Percentiles rank a stretch among this genome's conserved stretches.
These are phyloP conservation scores for Xylariaceae sp. DNA, from an alignment of 2,329 filamentous ascomycete genomes.

Conservation along the genomic window DNA sequence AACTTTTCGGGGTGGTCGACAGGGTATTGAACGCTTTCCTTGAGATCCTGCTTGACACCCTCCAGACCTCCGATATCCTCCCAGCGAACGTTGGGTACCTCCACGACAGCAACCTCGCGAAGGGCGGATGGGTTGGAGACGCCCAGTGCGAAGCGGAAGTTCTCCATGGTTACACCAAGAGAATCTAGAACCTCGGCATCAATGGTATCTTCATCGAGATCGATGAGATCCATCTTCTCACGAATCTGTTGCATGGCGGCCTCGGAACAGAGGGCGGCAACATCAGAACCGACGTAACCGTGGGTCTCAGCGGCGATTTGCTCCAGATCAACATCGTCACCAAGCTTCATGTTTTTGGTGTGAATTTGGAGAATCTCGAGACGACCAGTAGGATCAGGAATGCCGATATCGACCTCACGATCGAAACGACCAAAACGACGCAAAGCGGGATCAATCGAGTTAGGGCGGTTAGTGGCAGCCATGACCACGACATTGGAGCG, in stretches of 20 bases:
- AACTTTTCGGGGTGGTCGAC: constrained; percentile 99
- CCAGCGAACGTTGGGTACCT: constrained; percentile 99
- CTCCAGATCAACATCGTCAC: constrained; percentile 93
- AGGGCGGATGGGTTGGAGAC: constrained; percentile 98
- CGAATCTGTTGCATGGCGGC: constrained; percentile 99
- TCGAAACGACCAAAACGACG: constrained; percentile 98
- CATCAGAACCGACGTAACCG: constrained; percentile 97
- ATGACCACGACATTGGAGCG: constrained; percentile 98
- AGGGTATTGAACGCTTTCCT: constrained; percentile 97
- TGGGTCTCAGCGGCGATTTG: constrained; percentile 96
- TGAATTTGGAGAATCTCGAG: constrained; percentile 99
- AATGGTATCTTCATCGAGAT: constrained; percentile 97
- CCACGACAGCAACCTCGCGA: constrained; percentile 96
- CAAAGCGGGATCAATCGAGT: constrained; percentile 96
- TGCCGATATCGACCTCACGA: constrained; percentile 97
- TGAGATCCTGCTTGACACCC: constrained; percentile 98
- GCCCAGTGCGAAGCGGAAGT: constrained; percentile 97
- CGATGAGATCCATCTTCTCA: constrained; percentile 99
- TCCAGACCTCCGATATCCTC: constrained; percentile 99
- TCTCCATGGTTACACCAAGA: constrained; percentile 98
- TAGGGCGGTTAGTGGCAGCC: constrained; percentile 97
- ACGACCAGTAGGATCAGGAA: constrained; percentile 95
- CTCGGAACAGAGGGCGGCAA: constrained; percentile 96
- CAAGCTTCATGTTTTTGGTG: constrained; percentile 99
- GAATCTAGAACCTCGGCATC: constrained; percentile 98